phyloP scores from a whole-genome alignment of 306 rosid species.

The Ziziphus jujuba region DNA sequence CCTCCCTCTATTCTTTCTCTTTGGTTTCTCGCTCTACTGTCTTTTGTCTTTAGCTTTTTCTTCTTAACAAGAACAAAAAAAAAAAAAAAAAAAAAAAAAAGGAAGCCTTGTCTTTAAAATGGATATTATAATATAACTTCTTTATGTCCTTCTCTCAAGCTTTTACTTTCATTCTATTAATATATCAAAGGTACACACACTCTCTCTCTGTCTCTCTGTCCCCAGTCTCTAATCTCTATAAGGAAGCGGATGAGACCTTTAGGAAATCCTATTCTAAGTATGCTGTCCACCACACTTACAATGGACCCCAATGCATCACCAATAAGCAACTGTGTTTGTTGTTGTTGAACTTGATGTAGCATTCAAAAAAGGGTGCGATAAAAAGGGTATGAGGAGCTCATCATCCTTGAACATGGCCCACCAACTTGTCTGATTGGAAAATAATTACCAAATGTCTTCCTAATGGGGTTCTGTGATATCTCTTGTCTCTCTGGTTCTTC shows the following conservation, averaged over 20 bases:
- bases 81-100: slow-evolving; percentile 27
- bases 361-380: too few relatives aligned
- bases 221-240: background rate
- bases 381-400: too few relatives aligned
- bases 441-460: too few relatives aligned
- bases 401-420: too few relatives aligned
- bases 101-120: slow-evolving; percentile 19
- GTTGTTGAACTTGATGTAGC: too few relatives aligned
- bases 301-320: slow-evolving; percentile 14
- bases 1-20: slow-evolving; percentile 16
- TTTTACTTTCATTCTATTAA: background rate
- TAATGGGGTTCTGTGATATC: too few relatives aligned
- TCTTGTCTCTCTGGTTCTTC: too few relatives aligned
- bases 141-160: slow-evolving; percentile 22
- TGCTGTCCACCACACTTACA: slow-evolving; percentile 16
- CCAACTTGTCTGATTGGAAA: too few relatives aligned
- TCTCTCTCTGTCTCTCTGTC: slow-evolving; percentile 31
- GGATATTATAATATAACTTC: slow-evolving; percentile 1
- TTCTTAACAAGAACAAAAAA: slow-evolving; percentile 34
- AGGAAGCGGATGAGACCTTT: slow-evolving; percentile 23
- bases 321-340: background rate
- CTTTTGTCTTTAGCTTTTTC: slow-evolving; percentile 52
- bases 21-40: slow-evolving; percentile 29
- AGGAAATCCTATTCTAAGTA: slow-evolving; percentile 16
- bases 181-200: slow-evolving; percentile 16